Base-by-base conservation (phyloP, 139 green algal genomes). In the Asterochloris erici region DNA sequence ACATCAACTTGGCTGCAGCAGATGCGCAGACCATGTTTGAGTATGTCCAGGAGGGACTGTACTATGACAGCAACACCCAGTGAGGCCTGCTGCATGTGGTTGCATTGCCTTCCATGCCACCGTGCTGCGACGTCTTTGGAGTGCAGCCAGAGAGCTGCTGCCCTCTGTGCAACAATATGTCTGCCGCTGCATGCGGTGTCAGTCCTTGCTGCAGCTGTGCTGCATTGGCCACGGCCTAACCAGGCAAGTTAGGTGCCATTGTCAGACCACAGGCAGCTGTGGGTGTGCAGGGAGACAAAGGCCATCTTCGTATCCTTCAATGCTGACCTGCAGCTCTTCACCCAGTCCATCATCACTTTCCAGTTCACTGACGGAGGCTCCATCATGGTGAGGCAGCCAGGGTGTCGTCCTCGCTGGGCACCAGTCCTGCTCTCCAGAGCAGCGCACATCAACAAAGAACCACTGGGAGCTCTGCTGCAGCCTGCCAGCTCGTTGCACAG, bases 231-330 rank as follows among this genome's bases (percentile, higher is more conserved):
- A 54, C 38, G 6, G 38, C 38, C 38, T 54, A 2, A 10, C 6
- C 6, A 54, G 38, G 2, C 6, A 6, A 54, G 2, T 6, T 10
- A 6, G 38, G 38, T 6, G 38, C 38, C n/a, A n/a, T 54, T 2
- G 38, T 54, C 38, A 54, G 38, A 54, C 2, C 38, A 54, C 38
- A 54, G 38, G 38, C 38, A 6, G 38, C 38, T 73, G 66, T 26
- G 19, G 66, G 66, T 73, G 19, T 64, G 61, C 77, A 81, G 77
- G 77, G 6, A n/a, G 9, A 68, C 93, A 64, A 87, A 81, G 16
- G 89, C 86, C n/a, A 86, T 95, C 83, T 63, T 96, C 26, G 86
- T 97, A 26, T 95, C 91, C 17, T 96, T 97, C 91, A 97, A 97
- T 83, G 84, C 90, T 14, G 89, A 93, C 69, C 89, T 97, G 63